phyloP scores from a whole-genome alignment of 257 asterid species.

The Ilex asprella region DNA sequence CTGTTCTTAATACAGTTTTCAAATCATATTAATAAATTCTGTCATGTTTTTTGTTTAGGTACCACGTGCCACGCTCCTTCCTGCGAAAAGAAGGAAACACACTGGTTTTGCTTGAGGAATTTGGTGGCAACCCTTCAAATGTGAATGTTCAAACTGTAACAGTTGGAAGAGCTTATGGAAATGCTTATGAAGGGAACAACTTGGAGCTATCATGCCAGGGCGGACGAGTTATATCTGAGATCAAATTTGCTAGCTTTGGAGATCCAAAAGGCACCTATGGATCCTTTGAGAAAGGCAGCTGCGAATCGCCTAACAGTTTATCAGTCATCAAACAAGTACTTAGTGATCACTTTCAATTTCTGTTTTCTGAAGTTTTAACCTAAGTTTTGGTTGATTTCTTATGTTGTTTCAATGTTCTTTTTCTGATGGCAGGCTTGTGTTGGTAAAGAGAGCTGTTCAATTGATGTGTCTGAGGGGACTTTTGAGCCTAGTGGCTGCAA shows the following conservation, averaged over 20 bases:
- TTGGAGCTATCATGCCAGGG: conserved; percentile 21
- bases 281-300: conserved; percentile 8
- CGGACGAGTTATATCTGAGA: conserved; percentile 8
- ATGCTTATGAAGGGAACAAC: conserved; percentile 17
- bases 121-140: conserved; percentile 30
- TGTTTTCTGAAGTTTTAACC: not conserved
- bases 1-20: too few relatives aligned
- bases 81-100: conserved; percentile 11
- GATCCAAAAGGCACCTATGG: conserved; percentile 13
- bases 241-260: conserved; percentile 33
- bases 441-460: conserved; percentile 21
- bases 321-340: conserved; percentile 5
- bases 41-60: conserved; percentile 10
- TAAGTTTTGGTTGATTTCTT: not conserved
- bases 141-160: conserved; percentile 19
- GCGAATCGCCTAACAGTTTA: conserved; percentile 8
- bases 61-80: conserved; percentile 41
- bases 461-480: conserved; percentile 13
- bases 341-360: not conserved
- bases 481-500: conserved; percentile 8
- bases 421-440: conserved; percentile 6
- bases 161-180: not conserved
- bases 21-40: too few relatives aligned
- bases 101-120: conserved; percentile 35
- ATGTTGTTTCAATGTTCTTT: too few relatives aligned